A percentile compares a stretch with the other conserved stretches of the same genome.
phyloP scores from a whole-genome alignment of 2,329 filamentous ascomycete genomes.

The Alternaria triticimaculans region DNA sequence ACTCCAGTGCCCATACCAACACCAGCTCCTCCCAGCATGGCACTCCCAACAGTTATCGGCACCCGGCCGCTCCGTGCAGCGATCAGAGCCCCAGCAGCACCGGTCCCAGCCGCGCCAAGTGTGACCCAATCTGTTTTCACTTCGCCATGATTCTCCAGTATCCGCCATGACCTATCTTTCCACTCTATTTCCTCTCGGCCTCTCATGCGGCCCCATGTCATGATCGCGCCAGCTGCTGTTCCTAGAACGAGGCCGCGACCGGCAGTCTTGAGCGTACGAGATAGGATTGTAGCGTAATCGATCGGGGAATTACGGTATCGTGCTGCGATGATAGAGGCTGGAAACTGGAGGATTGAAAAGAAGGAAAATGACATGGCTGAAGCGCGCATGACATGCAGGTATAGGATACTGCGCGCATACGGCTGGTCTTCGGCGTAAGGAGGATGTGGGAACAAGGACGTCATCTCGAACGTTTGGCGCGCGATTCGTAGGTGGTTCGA shows the following conservation, averaged over 20 bases:
- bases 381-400: constrained; percentile 65
- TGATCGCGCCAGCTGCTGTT: constrained; percentile 53
- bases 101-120: constrained; percentile 51
- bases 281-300: constrained; percentile 23
- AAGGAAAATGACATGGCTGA: constrained; percentile 62
- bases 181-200: constrained; percentile 67
- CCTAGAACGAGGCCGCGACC: constrained; percentile 57
- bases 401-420: constrained; percentile 61
- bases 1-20: constrained; percentile 60
- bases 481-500: background rate
- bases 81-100: constrained; percentile 43
- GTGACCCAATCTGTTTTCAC: constrained; percentile 64
- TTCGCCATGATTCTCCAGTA: constrained; percentile 64
- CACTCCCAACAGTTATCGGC: constrained; percentile 44
- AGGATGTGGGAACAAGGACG: constrained; percentile 62
- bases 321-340: constrained; percentile 36
- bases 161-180: constrained; percentile 68
- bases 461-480: constrained; percentile 51
- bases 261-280: constrained; percentile 54
- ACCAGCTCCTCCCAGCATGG: constrained; percentile 54
- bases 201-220: constrained; percentile 60
- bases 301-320: constrained; percentile 34
- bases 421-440: constrained; percentile 70
- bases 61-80: constrained; percentile 38
- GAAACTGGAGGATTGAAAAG: constrained; percentile 51